Percentiles rank a stretch among this genome's conserved stretches.
Conservation (phyloP, 306 rosid genomes). For the Abrus pulchellus region DNA sequence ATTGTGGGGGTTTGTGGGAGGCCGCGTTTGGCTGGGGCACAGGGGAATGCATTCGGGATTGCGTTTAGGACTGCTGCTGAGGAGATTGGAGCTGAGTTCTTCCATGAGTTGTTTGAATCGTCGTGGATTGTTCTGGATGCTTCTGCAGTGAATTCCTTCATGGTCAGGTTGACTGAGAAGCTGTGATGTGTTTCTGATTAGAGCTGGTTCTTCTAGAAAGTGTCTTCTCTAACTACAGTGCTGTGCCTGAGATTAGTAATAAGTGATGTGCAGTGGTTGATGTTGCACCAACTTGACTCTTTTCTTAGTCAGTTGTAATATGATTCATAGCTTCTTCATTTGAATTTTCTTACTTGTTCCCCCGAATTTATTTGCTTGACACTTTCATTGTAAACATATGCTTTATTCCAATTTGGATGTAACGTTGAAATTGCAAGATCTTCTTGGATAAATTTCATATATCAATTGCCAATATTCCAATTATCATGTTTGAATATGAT, state of each 20-base stretch:
- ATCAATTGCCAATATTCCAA: conserved; percentile 8
- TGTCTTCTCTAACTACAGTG: conserved; percentile 39
- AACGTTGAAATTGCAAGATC: conserved; percentile 30
- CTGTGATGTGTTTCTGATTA: conserved; percentile 56
- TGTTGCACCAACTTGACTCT: conserved; percentile 44
- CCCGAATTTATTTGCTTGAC: conserved; percentile 34
- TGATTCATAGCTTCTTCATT: conserved; percentile 42
- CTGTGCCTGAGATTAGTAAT: conserved; percentile 47
- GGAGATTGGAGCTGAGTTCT: conserved; percentile 79
- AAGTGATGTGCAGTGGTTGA: conserved; percentile 37
- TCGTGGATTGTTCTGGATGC: conserved; percentile 92
- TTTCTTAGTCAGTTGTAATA: conserved; percentile 45
- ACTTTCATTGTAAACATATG: conserved; percentile 42
- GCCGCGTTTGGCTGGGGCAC: conserved; percentile 90
- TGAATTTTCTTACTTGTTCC: conserved; percentile 31
- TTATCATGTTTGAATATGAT: not conserved
- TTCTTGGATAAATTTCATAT: conserved; percentile 31
- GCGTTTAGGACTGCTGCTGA: conserved; percentile 85
- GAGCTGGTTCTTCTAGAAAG: conserved; percentile 21
- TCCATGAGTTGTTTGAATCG: conserved; percentile 93
- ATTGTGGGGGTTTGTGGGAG: conserved; percentile 95
- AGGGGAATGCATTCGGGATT: conserved; percentile 88
- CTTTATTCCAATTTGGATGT: conserved; percentile 17
- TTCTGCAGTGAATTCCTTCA: conserved; percentile 78
- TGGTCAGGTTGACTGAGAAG: conserved; percentile 91